Base-by-base conservation (phyloP, 2,329 filamentous ascomycete genomes). In the Zymoseptoria ardabiliae region DNA sequence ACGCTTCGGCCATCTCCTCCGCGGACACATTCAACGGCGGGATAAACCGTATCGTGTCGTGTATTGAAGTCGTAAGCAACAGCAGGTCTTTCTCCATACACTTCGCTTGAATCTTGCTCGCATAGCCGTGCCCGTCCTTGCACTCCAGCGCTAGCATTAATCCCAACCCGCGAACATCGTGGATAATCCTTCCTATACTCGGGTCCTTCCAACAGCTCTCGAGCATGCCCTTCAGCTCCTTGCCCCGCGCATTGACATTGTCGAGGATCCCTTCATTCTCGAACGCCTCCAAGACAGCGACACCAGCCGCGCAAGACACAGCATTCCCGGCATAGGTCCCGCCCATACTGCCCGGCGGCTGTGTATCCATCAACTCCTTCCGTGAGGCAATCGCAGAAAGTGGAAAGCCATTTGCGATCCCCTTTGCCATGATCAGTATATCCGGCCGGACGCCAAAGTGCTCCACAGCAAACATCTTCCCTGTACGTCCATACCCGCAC, bases 401-500 rank as follows among this genome's bases (percentile, higher is more conserved):
- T 8, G 66, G 66, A 45, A 68, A 63, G 11, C 66, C 66, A 53
- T 68, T 68, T 50, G 65, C 65, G 28, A 68, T 68, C 35, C 67
- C 66, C 55, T 69, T 69, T 50, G 65, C 74, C 66, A 78, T 76
- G 59, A 77, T 67, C 50, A 78, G 62, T 25, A 78, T 75, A 53
- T 78, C 76, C 2, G 76, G 76, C 19, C 74, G 68, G 19, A 78
- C 75, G 22, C 69, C 71, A 59, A 70, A 77, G 59, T 78, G 74
- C 61, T 78, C 74, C 11, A 77, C 66, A 5, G 75, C 75, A 59
- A 76, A 78, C 72, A 77, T 75, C 50, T 74, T 73, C 20, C 76
- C 76, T 1, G 76, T 78, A 28, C 76, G 71, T 2, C 76, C 76
- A 63, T 75, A 77, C 8, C 76, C 76, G 28, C 68, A 75, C 56